Conservation (phyloP, 164 flowering plant genomes). For the Stephania cephalantha region DNA sequence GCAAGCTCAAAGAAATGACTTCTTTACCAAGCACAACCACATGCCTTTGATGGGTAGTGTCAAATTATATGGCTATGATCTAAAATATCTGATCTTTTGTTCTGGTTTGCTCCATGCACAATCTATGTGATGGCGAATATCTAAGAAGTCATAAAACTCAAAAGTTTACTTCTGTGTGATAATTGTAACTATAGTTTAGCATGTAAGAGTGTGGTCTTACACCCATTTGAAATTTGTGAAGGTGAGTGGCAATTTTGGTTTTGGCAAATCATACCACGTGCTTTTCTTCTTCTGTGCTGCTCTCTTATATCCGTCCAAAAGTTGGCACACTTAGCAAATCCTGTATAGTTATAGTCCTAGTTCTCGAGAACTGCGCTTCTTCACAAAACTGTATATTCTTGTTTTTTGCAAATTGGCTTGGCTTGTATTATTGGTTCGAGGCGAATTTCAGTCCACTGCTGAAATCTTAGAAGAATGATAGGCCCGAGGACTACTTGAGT, state of each 20-base stretch:
- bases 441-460: neutral
- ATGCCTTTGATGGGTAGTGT: neutral
- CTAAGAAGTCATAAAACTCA: neutral
- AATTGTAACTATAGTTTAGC: neutral
- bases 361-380: neutral
- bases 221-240: no score
- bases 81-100: neutral
- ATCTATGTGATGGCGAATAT: neutral
- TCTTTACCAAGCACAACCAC: neutral
- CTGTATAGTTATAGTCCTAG: neutral
- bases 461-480: neutral
- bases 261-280: neutral
- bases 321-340: neutral
- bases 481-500: neutral
- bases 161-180: neutral
- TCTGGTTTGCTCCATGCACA: neutral
- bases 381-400: neutral
- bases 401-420: neutral
- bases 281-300: neutral
- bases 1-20: neutral
- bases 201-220: no score
- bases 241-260: no score
- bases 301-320: neutral
- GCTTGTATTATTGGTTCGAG: neutral
- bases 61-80: neutral